Base-by-base conservation (phyloP, 768 basidiomycete genomes). In the Rhizopogon sp. region DNA sequence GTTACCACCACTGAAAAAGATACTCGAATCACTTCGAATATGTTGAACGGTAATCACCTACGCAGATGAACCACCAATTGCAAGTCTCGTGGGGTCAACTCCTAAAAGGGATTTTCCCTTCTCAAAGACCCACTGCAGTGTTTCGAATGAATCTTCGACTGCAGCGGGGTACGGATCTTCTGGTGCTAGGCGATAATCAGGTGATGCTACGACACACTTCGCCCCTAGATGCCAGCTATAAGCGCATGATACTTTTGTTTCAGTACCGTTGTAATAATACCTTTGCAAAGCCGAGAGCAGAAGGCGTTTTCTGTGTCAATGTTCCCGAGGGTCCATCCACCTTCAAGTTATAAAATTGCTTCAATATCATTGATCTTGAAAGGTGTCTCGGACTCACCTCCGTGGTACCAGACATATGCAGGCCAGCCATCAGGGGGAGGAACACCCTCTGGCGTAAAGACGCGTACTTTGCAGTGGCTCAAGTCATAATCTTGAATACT, bases 21-120 rank as follows among this genome's bases (percentile, higher is more conserved):
- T 13, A 11, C 37, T 60, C 54, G 13, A 43, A 14, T 20, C 9
- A 44, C 20, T 29, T 25, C 22, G 4, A n/a, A 43, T 17, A 9
- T 11, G 33, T 35, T 16, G 9, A 25, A 22, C 9, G 8, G 14
- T 25, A 16, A 16, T 22, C 9, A 53, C 69, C 17, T 66, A 81
- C 86, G 87, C 85, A 14, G 87, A 88, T 5, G 84, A 84, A 6
- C 89, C 89, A 2, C 88, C 87, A 3, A 89, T 81, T 2, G 87
- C 84, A 53, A 90, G 78, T 50, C 72, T 72, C 17, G 66, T 64
- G 1, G 70, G 70, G 62, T 90, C 75, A 37, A 83, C 71, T 37
- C 73, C 68, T 8, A 90, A 75, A 29, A 73, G 64, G 2, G 64
- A 61, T 17, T 70, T 65, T 1, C 83, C 87, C 33, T 83, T 67